These are phyloP conservation scores for Silene uniflora DNA, from an alignment of 148 eudicot species.

Conservation along the genomic window DNA sequence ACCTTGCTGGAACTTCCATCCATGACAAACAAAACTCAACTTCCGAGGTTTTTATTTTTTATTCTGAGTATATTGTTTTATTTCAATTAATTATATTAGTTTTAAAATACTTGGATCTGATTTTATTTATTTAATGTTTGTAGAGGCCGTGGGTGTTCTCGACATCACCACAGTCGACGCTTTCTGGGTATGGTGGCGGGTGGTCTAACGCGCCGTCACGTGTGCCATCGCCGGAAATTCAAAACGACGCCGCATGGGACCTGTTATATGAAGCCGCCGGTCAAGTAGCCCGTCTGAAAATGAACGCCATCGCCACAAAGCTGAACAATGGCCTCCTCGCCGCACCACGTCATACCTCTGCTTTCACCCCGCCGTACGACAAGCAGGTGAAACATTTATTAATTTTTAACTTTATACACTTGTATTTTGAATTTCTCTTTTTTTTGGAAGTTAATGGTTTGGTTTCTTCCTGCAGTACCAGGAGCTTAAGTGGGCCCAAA, in stretches of 20 bases:
- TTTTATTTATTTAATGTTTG: background rate
- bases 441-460: background rate
- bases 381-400: background rate
- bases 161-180: constrained; percentile 67
- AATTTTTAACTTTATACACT: too few species aligned
- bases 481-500: constrained; percentile 28
- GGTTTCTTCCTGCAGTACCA: constrained; percentile 18
- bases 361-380: background rate
- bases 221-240: constrained; percentile 33
- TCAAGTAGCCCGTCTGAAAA: constrained; percentile 45
- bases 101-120: constrained; percentile 26
- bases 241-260: constrained; percentile 45
- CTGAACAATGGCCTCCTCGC: constrained; percentile 18
- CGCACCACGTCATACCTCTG: constrained; percentile 8
- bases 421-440: background rate
- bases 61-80: background rate
- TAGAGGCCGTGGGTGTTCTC: constrained; percentile 41
- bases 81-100: background rate
- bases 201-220: constrained; percentile 44
- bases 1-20: constrained; percentile 39
- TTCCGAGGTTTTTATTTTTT: constrained; percentile 20
- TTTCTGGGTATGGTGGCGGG: constrained; percentile 38
- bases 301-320: constrained; percentile 37
- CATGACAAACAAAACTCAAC: constrained; percentile 15
- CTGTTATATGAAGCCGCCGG: constrained; percentile 52